phyloP scores from a whole-genome alignment of 148 eudicot species.

The Rhododendron ferrugineum region DNA sequence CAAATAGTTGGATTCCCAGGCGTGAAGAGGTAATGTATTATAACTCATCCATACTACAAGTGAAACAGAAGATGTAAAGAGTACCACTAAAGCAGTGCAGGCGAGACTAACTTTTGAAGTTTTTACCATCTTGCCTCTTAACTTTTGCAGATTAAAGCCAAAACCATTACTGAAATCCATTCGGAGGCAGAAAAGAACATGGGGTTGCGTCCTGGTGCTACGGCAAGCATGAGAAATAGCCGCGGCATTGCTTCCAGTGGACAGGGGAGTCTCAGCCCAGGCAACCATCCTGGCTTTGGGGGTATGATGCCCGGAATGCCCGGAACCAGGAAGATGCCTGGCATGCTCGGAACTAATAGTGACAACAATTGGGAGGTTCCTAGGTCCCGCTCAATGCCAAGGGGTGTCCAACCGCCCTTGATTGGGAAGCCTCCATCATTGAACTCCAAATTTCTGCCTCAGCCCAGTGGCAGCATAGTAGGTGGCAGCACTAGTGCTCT shows the following conservation, averaged over 20 bases:
- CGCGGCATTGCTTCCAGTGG: slow-evolving; percentile 49
- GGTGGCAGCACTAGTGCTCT: slow-evolving; percentile 67
- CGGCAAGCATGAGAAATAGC: slow-evolving; percentile 55
- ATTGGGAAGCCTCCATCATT: slow-evolving; percentile 40
- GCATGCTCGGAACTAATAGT: slow-evolving; percentile 58
- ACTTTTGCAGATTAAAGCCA: slow-evolving; percentile 63
- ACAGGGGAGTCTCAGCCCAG: slow-evolving; percentile 48
- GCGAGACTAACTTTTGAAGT: background rate
- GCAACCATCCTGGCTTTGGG: background rate
- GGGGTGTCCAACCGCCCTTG: slow-evolving; percentile 51
- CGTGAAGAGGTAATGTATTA: slow-evolving; percentile 69
- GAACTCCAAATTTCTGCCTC: slow-evolving; percentile 66
- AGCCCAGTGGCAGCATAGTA: slow-evolving; percentile 40
- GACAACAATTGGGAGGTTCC: slow-evolving; percentile 81
- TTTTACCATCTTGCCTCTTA: background rate
- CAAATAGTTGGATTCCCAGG: slow-evolving; percentile 77
- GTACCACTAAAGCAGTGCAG: too few relatives aligned
- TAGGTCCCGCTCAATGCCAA: slow-evolving; percentile 55
- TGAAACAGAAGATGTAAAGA: too few relatives aligned
- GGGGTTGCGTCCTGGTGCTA: slow-evolving; percentile 74
- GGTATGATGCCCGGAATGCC: slow-evolving; percentile 97
- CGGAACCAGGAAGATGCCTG: slow-evolving; percentile 60
- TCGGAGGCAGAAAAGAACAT: slow-evolving; percentile 74
- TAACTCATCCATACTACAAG: too few relatives aligned
- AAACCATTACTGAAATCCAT: slow-evolving; percentile 76